Evolutionary conservation across 345 rosid genomes (phyloP), one percentile per base, ranked within the genome.

Genomic region (Brassica incana): DNA sequence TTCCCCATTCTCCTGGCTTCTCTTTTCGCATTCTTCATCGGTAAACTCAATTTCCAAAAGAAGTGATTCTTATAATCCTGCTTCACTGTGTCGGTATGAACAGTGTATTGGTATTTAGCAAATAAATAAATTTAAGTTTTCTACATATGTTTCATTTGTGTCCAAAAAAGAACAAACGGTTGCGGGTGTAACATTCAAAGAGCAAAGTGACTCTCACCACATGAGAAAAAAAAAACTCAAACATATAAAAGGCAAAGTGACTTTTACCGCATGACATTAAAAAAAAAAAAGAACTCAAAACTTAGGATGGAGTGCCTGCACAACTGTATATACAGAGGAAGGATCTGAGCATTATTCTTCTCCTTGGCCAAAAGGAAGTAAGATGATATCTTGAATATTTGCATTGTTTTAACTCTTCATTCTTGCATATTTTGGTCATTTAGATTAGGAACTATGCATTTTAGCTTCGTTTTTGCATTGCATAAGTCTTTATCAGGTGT

Each of bases 1-100:
- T 80, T 75, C 63, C 78, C 83, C 7, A 20, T 68, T 61, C 12
- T 74, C n/a, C 64, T 75, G 38, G 83, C 79, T 1, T 69, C 52
- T 64, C 80, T 80, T 29, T 80, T 75, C 0, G 76, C 76, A 1
- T 75, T 75, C 38, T 80, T 56, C 62, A 75, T 75, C 25, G 76
- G 63, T 9, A 74, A 69, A 75, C 76, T 80, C 67, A 70, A 75
- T 64, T 75, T 75, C 67, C 79, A 80, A 43, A 80, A 64, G 50
- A 74, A 65, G 43, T 36, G 1, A 20, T 40, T 40, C 25, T 23
- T 23, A 23, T 23, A 23, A 23, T 23, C 25, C 25, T 23, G 25
- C 25, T 23, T 23, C 25, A 23, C 25, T 23, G 25, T 23, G 25
- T 23, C 25, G 25, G 25, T 23, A 23, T 23, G 25, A 23, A 23